These are phyloP conservation scores for Globisporangium irregulare DNA, from an alignment of 352 stramenopile genomes.

Conservation along the genomic window DNA sequence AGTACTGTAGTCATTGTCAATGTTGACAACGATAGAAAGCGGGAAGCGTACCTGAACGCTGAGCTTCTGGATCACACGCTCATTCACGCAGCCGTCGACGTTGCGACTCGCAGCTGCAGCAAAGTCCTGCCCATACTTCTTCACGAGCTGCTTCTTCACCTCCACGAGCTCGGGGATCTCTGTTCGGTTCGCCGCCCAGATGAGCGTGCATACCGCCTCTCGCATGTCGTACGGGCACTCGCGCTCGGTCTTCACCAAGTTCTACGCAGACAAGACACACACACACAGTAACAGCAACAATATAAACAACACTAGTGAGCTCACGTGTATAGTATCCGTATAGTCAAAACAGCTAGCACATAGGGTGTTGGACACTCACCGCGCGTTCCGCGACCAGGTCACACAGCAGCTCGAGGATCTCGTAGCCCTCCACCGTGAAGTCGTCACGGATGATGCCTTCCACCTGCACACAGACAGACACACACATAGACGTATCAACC, in stretches of 20 bases:
- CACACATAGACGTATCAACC: neutral
- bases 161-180: constrained; percentile 93
- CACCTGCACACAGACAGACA: constrained; percentile 38
- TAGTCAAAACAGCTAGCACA: neutral
- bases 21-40: neutral
- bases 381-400: constrained; percentile 92
- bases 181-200: constrained; percentile 88
- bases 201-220: constrained; percentile 91
- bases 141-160: constrained; percentile 85
- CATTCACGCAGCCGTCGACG: constrained; percentile 88
- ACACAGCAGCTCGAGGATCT: constrained; percentile 93
- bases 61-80: constrained; percentile 92
- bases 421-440: constrained; percentile 95
- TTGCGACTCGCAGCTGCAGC: constrained; percentile 79
- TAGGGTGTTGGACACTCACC: constrained; percentile 26
- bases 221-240: constrained; percentile 93
- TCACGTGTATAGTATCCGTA: neutral
- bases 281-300: neutral
- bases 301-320: neutral
- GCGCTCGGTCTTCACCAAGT: constrained; percentile 88
- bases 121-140: constrained; percentile 90
- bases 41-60: constrained; percentile 64
- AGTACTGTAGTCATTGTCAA: neutral
- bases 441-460: constrained; percentile 95
- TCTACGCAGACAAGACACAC: constrained; percentile 25